Evolutionary conservation across 1,139 yeast species (phyloP), one percentile per base, ranked within the genome.

Genomic region (Pichia sp.): DNA sequence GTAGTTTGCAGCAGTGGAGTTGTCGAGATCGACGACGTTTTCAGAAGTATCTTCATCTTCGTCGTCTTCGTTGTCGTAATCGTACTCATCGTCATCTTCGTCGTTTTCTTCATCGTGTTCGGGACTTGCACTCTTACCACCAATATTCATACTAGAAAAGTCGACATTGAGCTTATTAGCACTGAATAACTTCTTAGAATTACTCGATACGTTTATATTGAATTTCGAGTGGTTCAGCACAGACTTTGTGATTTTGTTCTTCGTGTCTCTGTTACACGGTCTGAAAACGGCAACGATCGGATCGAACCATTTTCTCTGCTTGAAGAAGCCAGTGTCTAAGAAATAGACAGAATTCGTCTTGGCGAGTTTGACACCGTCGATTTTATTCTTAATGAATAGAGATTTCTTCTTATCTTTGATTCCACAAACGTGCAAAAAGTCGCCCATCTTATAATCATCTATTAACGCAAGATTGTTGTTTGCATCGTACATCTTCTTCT

Each of bases 271-370:
- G 51, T 79, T 83, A 53, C 75, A 72, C 0, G 84, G 85, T 50
- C 86, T 67, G 54, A 77, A 80, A 44, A 77, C 59, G 0, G 76
- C 76, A 38, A 78, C 50, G 0, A 78, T 24, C 67, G 75, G 59
- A 62, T 72, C 59, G 45, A 53, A 58, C 62, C 65, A 59, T 38
- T 52, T 49, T 34, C 40, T 31, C 15, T 42, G 34, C 11, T 46
- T 43, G 19, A 47, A 49, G 35, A 43, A 48, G 5, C 44, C 35
- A 2, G 50, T 42, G 38, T 60, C 56, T 46, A 56, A 44, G 42
- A 69, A 65, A 53, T 71, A 73, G 3, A 69, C 61, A 18, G 70
- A 67, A 36, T 67, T 62, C 21, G 61, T 59, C 52, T 67, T 60
- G 18, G 62, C 57, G 38, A 61, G 48, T 52, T 66, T 62, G 27